phyloP scores from a whole-genome alignment of 2,329 filamentous ascomycete species.

The Venturia carpophila region DNA sequence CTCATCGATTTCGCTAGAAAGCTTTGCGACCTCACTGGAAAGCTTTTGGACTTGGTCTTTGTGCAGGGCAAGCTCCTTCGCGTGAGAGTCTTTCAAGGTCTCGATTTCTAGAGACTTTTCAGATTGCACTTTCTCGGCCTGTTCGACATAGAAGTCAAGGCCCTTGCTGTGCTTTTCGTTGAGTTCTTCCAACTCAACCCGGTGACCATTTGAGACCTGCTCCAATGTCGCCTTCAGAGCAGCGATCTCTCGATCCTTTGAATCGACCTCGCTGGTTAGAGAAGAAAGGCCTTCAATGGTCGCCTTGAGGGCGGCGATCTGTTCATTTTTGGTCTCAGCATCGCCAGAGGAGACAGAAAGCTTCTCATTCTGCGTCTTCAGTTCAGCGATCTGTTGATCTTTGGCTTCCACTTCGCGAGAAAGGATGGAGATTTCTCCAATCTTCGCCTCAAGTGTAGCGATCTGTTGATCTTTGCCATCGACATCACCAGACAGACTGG shows the following conservation, averaged over 20 bases:
- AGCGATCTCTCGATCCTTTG: not conserved
- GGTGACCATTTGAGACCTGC: not conserved
- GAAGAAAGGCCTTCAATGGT: not conserved
- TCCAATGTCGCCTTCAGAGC: not conserved
- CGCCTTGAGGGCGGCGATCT: not conserved
- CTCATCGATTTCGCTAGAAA: not conserved
- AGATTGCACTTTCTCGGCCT: not conserved
- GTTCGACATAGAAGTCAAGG: not conserved
- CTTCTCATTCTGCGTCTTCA: not conserved
- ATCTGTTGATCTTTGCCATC: not conserved
- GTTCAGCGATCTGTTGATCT: not conserved
- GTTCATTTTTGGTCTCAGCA: not conserved
- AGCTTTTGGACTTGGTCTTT: not conserved
- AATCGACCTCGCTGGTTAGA: not conserved
- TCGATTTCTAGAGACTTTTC: not conserved
- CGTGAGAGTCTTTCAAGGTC: not conserved
- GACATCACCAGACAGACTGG: not conserved
- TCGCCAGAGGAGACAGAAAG: not conserved
- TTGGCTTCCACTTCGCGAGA: not conserved
- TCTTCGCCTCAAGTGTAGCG: not conserved
- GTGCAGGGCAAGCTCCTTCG: not conserved
- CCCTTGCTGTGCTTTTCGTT: constrained; percentile 4
- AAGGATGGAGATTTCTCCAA: not conserved
- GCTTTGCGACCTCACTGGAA: not conserved
- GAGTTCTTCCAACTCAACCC: not conserved